These are phyloP conservation scores for Exophiala sideris DNA, from an alignment of 2,329 filamentous ascomycete genomes.

Conservation along the genomic window DNA sequence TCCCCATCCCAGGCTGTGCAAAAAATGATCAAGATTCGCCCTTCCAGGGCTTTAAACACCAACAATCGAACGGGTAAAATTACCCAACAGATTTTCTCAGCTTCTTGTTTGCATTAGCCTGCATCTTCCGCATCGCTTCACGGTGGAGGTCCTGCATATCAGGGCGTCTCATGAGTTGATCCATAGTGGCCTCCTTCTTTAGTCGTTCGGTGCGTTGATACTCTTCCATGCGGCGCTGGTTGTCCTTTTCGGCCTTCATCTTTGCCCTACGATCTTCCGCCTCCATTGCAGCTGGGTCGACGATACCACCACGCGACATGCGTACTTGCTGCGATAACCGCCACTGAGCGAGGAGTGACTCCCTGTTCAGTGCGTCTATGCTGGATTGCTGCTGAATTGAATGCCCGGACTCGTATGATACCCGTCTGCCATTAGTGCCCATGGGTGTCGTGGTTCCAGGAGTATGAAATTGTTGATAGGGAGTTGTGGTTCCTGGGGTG, in stretches of 20 bases:
- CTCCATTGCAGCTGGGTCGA: conserved; percentile 26
- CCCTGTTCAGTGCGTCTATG: conserved; percentile 28
- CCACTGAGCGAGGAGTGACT: conserved; percentile 64
- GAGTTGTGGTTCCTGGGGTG: background rate
- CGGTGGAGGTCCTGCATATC: conserved; percentile 73
- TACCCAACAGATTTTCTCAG: conserved; percentile 12
- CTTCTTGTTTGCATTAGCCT: conserved; percentile 53
- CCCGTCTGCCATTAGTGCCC: too few species aligned
- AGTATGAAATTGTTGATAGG: conserved; percentile 1
- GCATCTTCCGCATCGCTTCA: conserved; percentile 77
- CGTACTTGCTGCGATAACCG: conserved; percentile 63
- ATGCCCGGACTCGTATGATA: conserved; percentile 19
- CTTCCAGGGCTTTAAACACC: too few species aligned
- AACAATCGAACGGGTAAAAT: too few species aligned
- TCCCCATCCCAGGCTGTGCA: background rate
- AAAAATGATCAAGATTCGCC: background rate
- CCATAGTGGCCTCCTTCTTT: conserved; percentile 61
- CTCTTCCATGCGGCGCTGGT: conserved; percentile 59
- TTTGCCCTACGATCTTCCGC: conserved; percentile 39
- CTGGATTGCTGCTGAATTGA: conserved; percentile 13
- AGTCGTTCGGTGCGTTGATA: conserved; percentile 57
- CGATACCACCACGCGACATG: conserved; percentile 32
- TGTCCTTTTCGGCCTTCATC: conserved; percentile 61
- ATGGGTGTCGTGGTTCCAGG: background rate
- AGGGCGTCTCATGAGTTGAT: conserved; percentile 71